phyloP scores from a whole-genome alignment of 1,139 yeast species.

The Pichia sp. region DNA sequence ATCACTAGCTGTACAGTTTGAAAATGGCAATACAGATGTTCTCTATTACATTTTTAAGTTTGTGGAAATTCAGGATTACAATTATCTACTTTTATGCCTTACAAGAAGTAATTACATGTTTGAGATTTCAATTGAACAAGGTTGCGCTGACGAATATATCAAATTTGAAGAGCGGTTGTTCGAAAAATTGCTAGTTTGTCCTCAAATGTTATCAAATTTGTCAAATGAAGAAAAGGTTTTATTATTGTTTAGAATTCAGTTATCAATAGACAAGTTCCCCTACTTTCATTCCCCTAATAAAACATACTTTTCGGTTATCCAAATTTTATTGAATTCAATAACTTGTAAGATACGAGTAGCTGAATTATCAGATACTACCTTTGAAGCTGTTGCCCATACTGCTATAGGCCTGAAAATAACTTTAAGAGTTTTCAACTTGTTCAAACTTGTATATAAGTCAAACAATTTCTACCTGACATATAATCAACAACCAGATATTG shows the following conservation, averaged over 20 bases:
- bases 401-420: neutral
- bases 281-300: neutral
- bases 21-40: neutral
- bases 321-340: neutral
- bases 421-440: neutral
- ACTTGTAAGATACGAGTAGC: neutral
- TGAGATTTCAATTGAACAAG: neutral
- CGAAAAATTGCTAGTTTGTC: neutral
- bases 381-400: neutral
- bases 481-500: neutral
- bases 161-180: neutral
- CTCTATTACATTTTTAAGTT: neutral
- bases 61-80: too few species aligned
- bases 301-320: neutral
- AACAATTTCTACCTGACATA: neutral
- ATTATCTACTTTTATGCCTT: too few species aligned
- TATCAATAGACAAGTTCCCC: neutral
- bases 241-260: neutral
- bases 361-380: neutral
- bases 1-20: neutral
- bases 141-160: neutral
- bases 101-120: too few species aligned
- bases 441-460: neutral
- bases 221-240: neutral
- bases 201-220: neutral